Percentiles rank a stretch among this genome's conserved stretches.
phyloP scores from a whole-genome alignment of 2,329 filamentous ascomycete genomes.

The Acrodontium crateriforme region DNA sequence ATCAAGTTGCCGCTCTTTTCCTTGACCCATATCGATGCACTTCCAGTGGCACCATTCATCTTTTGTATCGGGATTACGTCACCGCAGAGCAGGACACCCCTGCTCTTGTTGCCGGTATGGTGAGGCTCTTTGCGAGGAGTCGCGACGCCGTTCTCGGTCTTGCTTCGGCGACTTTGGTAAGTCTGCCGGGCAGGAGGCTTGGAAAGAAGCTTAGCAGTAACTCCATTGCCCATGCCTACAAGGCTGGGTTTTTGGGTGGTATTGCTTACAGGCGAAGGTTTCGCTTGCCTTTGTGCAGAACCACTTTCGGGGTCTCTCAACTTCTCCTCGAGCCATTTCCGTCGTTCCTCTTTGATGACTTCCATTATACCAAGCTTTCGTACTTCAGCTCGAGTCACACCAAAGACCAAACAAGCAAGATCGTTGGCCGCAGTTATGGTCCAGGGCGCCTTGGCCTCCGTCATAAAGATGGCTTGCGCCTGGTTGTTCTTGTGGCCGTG shows the following conservation, averaged over 20 bases:
- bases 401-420: slow-evolving; percentile 91
- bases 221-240: slow-evolving; percentile 62
- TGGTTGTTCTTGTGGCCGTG: slow-evolving; percentile 85
- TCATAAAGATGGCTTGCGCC: slow-evolving; percentile 96
- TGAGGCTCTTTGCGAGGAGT: slow-evolving; percentile 32
- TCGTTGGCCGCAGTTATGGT: slow-evolving; percentile 95
- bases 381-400: slow-evolving; percentile 93
- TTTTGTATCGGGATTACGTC: slow-evolving; percentile 98
- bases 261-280: slow-evolving; percentile 10
- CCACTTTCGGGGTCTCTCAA: slow-evolving; percentile 46
- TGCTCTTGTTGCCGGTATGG: slow-evolving; percentile 60
- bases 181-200: slow-evolving; percentile 54
- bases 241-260: slow-evolving; percentile 24
- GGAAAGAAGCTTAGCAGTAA: slow-evolving; percentile 76
- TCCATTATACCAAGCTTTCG: slow-evolving; percentile 90
- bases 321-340: slow-evolving; percentile 81
- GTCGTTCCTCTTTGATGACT: slow-evolving; percentile 78
- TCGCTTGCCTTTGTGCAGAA: slow-evolving; percentile 2
- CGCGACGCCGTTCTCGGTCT: slow-evolving; percentile 47
- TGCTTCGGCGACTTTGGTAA: slow-evolving; percentile 44
- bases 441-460: slow-evolving; percentile 80
- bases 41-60: slow-evolving; percentile 78
- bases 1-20: slow-evolving; percentile 89
- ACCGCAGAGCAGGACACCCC: slow-evolving; percentile 83
- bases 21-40: slow-evolving; percentile 96